Evolutionary conservation across 768 basidiomycete genomes (phyloP).

Genomic region (Imleria badia): DNA sequence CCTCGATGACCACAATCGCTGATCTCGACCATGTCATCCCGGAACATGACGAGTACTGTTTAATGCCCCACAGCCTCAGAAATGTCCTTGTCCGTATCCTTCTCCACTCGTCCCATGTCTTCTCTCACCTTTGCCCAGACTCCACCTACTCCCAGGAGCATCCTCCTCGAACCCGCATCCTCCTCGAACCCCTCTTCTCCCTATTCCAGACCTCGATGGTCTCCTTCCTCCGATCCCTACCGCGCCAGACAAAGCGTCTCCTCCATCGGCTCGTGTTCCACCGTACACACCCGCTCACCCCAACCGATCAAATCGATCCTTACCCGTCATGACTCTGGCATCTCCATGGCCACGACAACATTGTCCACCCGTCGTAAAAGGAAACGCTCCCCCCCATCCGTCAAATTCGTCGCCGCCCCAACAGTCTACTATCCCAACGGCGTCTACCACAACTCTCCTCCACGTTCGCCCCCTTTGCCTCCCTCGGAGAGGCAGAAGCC

Average conservation of each 20-base stretch:
- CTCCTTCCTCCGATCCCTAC: conserved; percentile 15
- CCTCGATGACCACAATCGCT: conserved; percentile 21
- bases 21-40: conserved; percentile 26
- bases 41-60: conserved; percentile 27
- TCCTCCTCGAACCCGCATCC: conserved; percentile 26
- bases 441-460: conserved; percentile 11
- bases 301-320: conserved; percentile 55
- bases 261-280: conserved; percentile 37
- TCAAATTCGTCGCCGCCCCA: conserved; percentile 70
- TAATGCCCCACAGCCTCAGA: conserved; percentile 32
- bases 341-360: conserved; percentile 41
- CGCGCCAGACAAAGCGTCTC: conserved; percentile 39
- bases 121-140: conserved; percentile 15
- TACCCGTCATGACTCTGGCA: conserved; percentile 48
- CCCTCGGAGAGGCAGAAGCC: conserved; percentile 9
- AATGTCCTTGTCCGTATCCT: conserved; percentile 28
- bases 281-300: conserved; percentile 23
- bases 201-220: conserved; percentile 20
- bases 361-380: conserved; percentile 25
- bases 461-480: conserved; percentile 14
- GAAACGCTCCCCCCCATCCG: conserved; percentile 44
- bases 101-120: conserved; percentile 1
- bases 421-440: conserved; percentile 49
- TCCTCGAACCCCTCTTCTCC: conserved; percentile 15
- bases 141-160: conserved; percentile 26